phyloP scores from a whole-genome alignment of 768 basidiomycete species.

The Mycena galopus region DNA sequence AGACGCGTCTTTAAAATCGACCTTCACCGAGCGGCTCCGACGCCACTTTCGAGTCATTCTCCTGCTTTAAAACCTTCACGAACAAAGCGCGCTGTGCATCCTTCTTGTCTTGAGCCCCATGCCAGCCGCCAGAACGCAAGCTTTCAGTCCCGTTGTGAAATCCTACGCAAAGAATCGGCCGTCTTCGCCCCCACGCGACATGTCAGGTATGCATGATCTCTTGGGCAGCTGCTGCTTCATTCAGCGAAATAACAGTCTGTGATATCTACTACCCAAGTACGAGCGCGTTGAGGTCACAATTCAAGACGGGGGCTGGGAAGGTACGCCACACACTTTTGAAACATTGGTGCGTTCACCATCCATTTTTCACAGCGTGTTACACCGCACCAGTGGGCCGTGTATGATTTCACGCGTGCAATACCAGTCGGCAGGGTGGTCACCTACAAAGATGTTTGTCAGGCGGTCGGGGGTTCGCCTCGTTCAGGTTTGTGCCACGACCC shows the following conservation, averaged over 20 bases:
- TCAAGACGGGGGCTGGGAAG: conserved; percentile 52
- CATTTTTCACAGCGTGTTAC: conserved; percentile 58
- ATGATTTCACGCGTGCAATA: conserved; percentile 64
- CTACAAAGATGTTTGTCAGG: conserved; percentile 65
- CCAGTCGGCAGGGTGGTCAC: conserved; percentile 67
- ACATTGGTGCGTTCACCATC: neutral
- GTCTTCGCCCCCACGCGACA: neutral
- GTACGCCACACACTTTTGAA: conserved; percentile 30
- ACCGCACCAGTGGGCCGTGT: conserved; percentile 70
- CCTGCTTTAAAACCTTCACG: conserved; percentile 1
- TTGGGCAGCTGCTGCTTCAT: neutral
- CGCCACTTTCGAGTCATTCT: conserved; percentile 4
- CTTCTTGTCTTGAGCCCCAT: conserved; percentile 21
- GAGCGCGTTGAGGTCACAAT: conserved; percentile 44
- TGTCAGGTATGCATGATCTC: neutral
- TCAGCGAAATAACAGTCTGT: neutral
- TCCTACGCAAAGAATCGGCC: neutral
- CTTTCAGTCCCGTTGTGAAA: conserved; percentile 11
- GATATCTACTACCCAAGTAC: conserved; percentile 43
- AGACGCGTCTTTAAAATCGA: conserved; percentile 7
- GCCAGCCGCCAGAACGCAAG: conserved; percentile 29
- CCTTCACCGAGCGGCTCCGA: conserved; percentile 14
- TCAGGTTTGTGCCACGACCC: conserved; percentile 58
- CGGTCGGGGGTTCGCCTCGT: conserved; percentile 72
- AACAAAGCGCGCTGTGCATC: neutral